Conservation (phyloP, 192 early-diverging fungal genomes). For the Piromyces finnis region DNA sequence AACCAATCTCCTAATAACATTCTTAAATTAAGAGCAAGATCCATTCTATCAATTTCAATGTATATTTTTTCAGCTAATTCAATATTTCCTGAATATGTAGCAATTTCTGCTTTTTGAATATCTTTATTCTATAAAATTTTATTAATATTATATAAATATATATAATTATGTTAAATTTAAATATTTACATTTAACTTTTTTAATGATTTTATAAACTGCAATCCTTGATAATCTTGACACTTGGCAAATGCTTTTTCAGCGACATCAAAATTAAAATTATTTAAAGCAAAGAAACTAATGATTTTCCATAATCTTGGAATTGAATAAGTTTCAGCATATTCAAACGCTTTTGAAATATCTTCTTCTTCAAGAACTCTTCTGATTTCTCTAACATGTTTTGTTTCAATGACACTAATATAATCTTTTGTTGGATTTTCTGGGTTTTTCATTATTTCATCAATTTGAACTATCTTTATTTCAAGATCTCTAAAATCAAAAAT, state of each 20-base stretch:
- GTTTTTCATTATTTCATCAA: constrained; percentile 28
- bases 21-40: constrained; percentile 30
- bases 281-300: constrained; percentile 24
- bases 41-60: constrained; percentile 35
- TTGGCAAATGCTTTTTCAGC: constrained; percentile 26
- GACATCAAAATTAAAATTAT: constrained; percentile 17
- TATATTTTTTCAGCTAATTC: constrained; percentile 29
- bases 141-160: not conserved
- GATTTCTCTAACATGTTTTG: constrained; percentile 23
- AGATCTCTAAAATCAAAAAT: constrained; percentile 29
- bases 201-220: constrained; percentile 29
- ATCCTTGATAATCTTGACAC: constrained; percentile 22
- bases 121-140: constrained; percentile 12
- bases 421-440: constrained; percentile 18
- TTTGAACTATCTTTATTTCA: constrained; percentile 21
- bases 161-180: not conserved
- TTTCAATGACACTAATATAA: constrained; percentile 15
- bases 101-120: constrained; percentile 33
- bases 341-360: constrained; percentile 20
- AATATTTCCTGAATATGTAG: constrained; percentile 19
- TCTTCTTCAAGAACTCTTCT: constrained; percentile 16
- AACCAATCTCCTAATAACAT: constrained; percentile 35
- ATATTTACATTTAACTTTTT: constrained; percentile 19
- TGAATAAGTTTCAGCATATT: constrained; percentile 30
- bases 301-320: constrained; percentile 32